These are phyloP conservation scores for Lentinula lateritia DNA, from an alignment of 768 basidiomycete genomes.

Conservation along the genomic window DNA sequence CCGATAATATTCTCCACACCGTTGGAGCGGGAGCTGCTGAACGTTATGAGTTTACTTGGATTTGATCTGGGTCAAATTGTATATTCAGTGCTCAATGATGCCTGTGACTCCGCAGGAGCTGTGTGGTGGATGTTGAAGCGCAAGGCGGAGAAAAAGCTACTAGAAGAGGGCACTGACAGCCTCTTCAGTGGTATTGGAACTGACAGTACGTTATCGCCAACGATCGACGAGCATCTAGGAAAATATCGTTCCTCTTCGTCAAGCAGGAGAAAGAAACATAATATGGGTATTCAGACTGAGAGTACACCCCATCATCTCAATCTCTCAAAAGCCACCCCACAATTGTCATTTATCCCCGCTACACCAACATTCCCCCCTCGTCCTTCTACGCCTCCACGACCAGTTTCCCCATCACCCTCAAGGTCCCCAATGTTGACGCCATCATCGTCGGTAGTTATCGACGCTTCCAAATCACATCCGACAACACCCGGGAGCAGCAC, in stretches of 20 bases:
- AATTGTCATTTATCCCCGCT: constrained; percentile 70
- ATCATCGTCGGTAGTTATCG: constrained; percentile 38
- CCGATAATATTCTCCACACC: constrained; percentile 86
- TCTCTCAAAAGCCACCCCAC: constrained; percentile 42
- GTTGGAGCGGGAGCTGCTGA: constrained; percentile 75
- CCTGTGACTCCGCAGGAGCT: constrained; percentile 88
- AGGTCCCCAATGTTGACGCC: constrained; percentile 54
- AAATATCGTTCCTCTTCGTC: constrained; percentile 15
- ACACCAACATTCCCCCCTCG: constrained; percentile 57
- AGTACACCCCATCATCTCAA: constrained; percentile 24
- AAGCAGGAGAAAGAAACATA: constrained; percentile 16
- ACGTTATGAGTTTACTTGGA: constrained; percentile 67
- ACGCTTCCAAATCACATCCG: constrained; percentile 58
- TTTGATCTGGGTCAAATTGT: constrained; percentile 93
- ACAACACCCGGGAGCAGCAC: constrained; percentile 62
- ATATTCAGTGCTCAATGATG: constrained; percentile 88
- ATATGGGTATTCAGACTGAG: constrained; percentile 16
- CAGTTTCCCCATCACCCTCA: constrained; percentile 30
- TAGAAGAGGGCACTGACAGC: constrained; percentile 23
- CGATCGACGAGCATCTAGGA: constrained; percentile 13
- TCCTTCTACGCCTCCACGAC: constrained; percentile 50
- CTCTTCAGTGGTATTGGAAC: background rate
- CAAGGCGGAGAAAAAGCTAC: constrained; percentile 59
- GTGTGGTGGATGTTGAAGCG: constrained; percentile 95
- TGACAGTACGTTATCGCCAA: constrained; percentile 8